Evolutionary conservation across 257 asterid species (phyloP).

Genomic region (Verbena officinalis): DNA sequence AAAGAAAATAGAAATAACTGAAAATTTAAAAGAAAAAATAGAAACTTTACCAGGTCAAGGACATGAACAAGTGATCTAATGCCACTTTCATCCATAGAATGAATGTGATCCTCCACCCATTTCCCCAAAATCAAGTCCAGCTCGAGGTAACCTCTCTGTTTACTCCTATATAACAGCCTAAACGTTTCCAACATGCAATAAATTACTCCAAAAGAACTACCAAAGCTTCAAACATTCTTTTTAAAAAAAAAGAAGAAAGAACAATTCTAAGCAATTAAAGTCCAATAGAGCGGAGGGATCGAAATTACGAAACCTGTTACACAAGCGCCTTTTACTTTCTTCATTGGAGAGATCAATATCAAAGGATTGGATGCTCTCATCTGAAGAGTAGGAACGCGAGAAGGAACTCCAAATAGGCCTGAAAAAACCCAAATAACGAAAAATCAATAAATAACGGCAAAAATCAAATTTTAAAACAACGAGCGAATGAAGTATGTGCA

Average conservation of each 20-base stretch:
- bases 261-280: background rate
- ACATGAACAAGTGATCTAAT: slow-evolving; percentile 69
- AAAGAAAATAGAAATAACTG: background rate
- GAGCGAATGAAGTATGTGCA: background rate
- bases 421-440: slow-evolving; percentile 14
- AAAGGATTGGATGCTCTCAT: slow-evolving; percentile 32
- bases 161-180: slow-evolving; percentile 87
- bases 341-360: slow-evolving; percentile 67
- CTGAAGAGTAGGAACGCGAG: slow-evolving; percentile 52
- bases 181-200: slow-evolving; percentile 14
- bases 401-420: slow-evolving; percentile 60
- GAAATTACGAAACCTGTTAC: slow-evolving; percentile 56
- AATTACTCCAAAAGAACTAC: background rate
- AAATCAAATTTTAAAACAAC: background rate
- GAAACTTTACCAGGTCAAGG: slow-evolving; percentile 69
- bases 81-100: slow-evolving; percentile 70
- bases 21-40: background rate
- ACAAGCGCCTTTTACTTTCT: slow-evolving; percentile 76
- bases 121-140: slow-evolving; percentile 85
- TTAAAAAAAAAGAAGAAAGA: background rate
- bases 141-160: slow-evolving; percentile 90
- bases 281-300: background rate
- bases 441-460: background rate
- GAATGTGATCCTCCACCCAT: slow-evolving; percentile 90
- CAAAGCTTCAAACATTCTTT: background rate